Evolutionary conservation across 768 basidiomycete species (phyloP).

Genomic region (Suillus paluster): DNA sequence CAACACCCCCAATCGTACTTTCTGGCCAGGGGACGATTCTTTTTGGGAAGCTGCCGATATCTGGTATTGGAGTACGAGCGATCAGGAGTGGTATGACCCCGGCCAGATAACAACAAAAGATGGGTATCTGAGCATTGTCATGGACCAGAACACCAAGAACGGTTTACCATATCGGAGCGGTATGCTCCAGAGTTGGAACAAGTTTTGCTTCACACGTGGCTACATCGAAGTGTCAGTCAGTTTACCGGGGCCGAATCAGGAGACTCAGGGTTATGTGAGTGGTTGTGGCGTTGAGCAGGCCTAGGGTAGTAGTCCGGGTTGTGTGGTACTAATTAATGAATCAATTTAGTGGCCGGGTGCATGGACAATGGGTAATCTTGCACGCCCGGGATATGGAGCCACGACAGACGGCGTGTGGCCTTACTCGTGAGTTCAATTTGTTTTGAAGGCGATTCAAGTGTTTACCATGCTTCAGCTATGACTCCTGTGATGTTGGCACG

Average conservation of each 20-base stretch:
- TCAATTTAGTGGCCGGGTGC: constrained; percentile 73
- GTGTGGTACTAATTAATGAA: neutral
- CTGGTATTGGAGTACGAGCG: constrained; percentile 74
- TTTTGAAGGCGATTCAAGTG: neutral
- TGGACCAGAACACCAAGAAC: constrained; percentile 61
- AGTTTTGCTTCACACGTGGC: constrained; percentile 84
- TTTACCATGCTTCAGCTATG: constrained; percentile 40
- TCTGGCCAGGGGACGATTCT: constrained; percentile 65
- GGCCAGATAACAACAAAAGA: constrained; percentile 64
- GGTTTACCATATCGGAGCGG: constrained; percentile 67
- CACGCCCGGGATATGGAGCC: constrained; percentile 77
- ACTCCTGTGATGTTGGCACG: constrained; percentile 63
- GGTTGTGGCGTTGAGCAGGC: neutral
- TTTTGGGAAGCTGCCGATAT: constrained; percentile 74
- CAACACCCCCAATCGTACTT: constrained; percentile 54
- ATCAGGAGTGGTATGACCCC: constrained; percentile 81
- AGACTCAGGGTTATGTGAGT: constrained; percentile 51
- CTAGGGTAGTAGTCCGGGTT: neutral
- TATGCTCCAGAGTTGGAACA: constrained; percentile 91
- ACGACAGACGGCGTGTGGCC: constrained; percentile 86
- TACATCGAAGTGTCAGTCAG: constrained; percentile 68
- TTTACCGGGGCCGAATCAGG: constrained; percentile 62
- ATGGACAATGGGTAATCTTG: constrained; percentile 92
- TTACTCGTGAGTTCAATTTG: constrained; percentile 58
- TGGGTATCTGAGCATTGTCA: constrained; percentile 70